Conservation (phyloP, 352 stramenopile species). For the Pythium angustatum region DNA sequence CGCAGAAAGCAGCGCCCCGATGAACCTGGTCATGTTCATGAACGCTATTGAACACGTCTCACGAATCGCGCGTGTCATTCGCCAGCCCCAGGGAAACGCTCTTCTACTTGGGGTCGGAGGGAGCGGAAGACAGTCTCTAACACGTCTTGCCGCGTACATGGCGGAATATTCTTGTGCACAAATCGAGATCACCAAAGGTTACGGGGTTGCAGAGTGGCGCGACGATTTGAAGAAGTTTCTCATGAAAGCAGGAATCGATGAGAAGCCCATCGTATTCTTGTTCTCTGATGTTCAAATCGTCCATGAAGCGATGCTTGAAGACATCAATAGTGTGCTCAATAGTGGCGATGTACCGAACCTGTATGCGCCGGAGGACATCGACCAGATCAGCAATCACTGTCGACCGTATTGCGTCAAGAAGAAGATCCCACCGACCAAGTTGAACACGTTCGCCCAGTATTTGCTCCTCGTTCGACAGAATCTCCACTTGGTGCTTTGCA, state of each 20-base stretch:
- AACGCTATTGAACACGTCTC: conserved; percentile 89
- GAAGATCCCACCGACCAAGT: conserved; percentile 87
- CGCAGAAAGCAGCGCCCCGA: conserved; percentile 80
- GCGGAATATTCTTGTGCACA: conserved; percentile 91
- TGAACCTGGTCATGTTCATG: conserved; percentile 90
- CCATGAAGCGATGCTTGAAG: conserved; percentile 94
- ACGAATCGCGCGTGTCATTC: conserved; percentile 78
- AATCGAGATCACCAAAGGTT: conserved; percentile 95
- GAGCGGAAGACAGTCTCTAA: conserved; percentile 91
- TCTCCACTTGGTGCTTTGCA: conserved; percentile 91
- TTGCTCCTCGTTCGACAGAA: conserved; percentile 92
- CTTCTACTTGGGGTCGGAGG: conserved; percentile 93
- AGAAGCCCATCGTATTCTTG: conserved; percentile 93
- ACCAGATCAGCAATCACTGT: conserved; percentile 90
- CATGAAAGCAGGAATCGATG: conserved; percentile 91
- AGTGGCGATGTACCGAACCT: conserved; percentile 94
- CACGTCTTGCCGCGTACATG: conserved; percentile 91
- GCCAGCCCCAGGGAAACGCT: conserved; percentile 87
- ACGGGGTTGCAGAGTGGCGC: conserved; percentile 91
- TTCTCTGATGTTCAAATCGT: conserved; percentile 96
- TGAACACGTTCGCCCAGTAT: conserved; percentile 95
- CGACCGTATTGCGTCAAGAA: conserved; percentile 92
- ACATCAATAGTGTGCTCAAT: conserved; percentile 96
- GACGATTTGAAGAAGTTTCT: conserved; percentile 93
- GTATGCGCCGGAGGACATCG: conserved; percentile 91